These are phyloP conservation scores for Psilocybe cyanescens DNA, from an alignment of 768 basidiomycete genomes.

Conservation along the genomic window DNA sequence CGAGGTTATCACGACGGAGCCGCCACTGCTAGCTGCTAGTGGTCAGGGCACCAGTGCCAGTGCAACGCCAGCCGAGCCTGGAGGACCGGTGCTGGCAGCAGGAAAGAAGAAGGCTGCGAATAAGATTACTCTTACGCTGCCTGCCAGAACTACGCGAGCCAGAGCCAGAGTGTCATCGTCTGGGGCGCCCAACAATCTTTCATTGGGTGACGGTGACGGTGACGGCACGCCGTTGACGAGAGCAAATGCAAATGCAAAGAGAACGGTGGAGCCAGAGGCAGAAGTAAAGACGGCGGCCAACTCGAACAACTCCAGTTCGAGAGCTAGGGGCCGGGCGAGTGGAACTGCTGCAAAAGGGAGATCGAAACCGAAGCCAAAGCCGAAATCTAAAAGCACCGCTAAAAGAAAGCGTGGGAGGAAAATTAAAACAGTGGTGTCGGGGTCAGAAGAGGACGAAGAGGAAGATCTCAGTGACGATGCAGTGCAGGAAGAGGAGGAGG, in stretches of 20 bases:
- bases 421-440: neutral
- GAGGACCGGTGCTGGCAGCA: neutral
- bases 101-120: neutral
- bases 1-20: neutral
- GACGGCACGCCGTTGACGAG: constrained; percentile 6
- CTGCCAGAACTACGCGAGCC: constrained; percentile 1
- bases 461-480: neutral
- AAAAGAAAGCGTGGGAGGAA: constrained; percentile 9
- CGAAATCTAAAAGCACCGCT: neutral
- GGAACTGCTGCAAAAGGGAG: neutral
- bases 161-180: neutral
- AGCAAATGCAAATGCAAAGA: constrained; percentile 1
- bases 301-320: neutral
- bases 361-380: neutral
- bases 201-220: neutral
- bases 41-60: constrained; percentile 2
- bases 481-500: neutral
- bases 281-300: neutral
- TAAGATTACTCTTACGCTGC: constrained; percentile 3
- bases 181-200: constrained; percentile 8
- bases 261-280: neutral
- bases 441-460: constrained; percentile 6
- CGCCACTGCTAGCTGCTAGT: neutral
- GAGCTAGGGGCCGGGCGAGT: neutral
- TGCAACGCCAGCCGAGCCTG: neutral